Evolutionary conservation across 345 rosid species (phyloP).

Genomic region (Carallia brachiata): DNA sequence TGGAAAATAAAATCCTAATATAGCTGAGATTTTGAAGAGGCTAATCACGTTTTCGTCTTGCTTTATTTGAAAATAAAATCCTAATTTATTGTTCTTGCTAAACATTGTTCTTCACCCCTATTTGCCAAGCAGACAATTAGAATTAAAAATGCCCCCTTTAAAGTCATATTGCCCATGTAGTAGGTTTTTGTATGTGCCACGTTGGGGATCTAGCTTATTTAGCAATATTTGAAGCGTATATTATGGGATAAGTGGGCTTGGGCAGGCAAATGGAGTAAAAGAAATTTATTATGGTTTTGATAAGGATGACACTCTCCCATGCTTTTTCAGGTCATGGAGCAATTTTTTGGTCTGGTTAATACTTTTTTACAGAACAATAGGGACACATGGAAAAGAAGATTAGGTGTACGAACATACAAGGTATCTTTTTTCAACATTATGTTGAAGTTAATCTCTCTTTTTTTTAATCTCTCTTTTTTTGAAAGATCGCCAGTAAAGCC

Average conservation of each 20-base stretch:
- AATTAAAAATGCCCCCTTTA: not conserved
- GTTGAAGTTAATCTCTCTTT: not conserved
- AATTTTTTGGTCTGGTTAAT: conserved; percentile 88
- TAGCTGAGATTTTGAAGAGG: not conserved
- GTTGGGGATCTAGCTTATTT: too few relatives aligned
- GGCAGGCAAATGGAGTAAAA: not conserved
- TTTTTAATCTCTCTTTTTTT: not conserved
- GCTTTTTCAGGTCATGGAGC: conserved; percentile 91
- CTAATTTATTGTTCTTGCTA: not conserved
- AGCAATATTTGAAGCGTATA: not conserved
- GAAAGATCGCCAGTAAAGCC: not conserved
- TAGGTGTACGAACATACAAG: conserved; percentile 90
- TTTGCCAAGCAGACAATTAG: not conserved
- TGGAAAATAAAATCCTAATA: not conserved
- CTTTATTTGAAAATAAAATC: not conserved
- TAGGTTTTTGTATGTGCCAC: too few relatives aligned
- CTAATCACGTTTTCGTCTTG: not conserved
- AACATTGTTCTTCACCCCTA: not conserved
- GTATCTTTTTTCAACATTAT: conserved; percentile 32
- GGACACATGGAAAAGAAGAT: conserved; percentile 88
- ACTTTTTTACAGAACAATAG: conserved; percentile 78
- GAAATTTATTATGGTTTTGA: not conserved
- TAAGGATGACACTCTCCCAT: not conserved
- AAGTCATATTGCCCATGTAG: too few relatives aligned
- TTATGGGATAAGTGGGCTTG: not conserved